Base-by-base conservation (phyloP, 768 basidiomycete species). In the Lentinula lateritia region DNA sequence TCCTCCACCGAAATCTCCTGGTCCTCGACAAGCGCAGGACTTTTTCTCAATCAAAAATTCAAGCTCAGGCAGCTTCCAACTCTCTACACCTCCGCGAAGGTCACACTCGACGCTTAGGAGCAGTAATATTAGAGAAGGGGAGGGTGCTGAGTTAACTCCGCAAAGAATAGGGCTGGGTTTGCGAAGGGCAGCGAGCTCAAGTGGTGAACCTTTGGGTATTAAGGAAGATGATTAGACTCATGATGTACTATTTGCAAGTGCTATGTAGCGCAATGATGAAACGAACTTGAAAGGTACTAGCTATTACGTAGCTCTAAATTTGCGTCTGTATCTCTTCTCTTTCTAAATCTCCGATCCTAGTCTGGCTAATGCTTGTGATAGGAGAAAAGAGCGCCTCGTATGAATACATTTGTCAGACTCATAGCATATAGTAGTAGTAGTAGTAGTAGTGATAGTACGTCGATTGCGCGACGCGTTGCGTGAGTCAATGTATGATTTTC, bases 71-170 rank as follows among this genome's bases (percentile, higher is more conserved):
- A 73, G 67, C 45, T 78, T 84, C 66, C 74, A 71, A 38, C 70
- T 84, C 15, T 71, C 71, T 43, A 70, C 75, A 5, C 80, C 81
- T 18, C 80, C 84, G 8, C 55, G 41, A 23, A 74, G 76, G 62
- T 70, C 69, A 41, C 66, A 75, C 9, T 52, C 65, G 35, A 68
- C 70, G 54, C 64, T 67, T 50, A 63, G 66, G 35, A 68, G 67
- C n/a, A 67, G 71, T 32, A 59, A 58, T 34, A 43, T 53, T 7
- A 23, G 41, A 23, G 23, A 39, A 42, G 41, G 10, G 20, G 55
- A 32, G 34, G 41, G 41, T 9, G 8, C 38, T 23, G 54, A 41
- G 16, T 6, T 56, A 41, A 68, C 69, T 52, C 64, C 67, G 34
- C 66, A 67, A 23, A 67, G 71, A 18, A 54, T 70, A 32, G 73